phyloP scores from a whole-genome alignment of 2,329 filamentous ascomycete species.

The Hypoxylon rubiginosum region DNA sequence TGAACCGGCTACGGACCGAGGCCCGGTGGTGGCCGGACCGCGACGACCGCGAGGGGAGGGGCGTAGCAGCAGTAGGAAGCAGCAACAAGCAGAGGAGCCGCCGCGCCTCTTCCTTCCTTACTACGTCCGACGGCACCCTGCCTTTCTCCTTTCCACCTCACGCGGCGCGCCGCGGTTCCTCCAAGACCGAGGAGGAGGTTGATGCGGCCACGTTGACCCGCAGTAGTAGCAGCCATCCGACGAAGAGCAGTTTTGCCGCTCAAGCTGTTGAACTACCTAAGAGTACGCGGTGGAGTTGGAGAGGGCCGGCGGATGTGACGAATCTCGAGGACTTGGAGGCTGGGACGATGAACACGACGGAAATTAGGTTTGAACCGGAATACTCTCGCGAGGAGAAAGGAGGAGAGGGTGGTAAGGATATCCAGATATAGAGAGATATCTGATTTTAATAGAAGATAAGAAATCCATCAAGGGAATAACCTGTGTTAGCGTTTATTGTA shows the following conservation, averaged over 20 bases:
- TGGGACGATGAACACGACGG: not conserved
- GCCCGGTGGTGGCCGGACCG: not conserved
- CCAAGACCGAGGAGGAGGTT: conserved; percentile 4
- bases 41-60: not conserved
- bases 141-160: conserved; percentile 3
- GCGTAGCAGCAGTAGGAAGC: not conserved
- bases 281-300: not conserved
- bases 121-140: conserved; percentile 4
- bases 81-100: not conserved
- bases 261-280: not conserved
- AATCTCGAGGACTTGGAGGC: conserved; percentile 15
- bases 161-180: not conserved
- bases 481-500: not conserved
- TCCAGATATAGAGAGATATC: not conserved
- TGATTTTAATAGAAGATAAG: not conserved
- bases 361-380: not conserved
- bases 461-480: not conserved
- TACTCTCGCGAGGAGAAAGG: not conserved
- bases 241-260: not conserved
- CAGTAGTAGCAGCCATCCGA: conserved; percentile 1
- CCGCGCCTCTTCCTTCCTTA: conserved; percentile 5
- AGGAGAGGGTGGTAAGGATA: not conserved
- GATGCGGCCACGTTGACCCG: conserved; percentile 7
- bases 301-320: not conserved
- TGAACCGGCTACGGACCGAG: not conserved